Evolutionary conservation across 176 grass and related monocot genomes (phyloP), one percentile per base, ranked within the genome.

Genomic region (Triticum dicoccoides): DNA sequence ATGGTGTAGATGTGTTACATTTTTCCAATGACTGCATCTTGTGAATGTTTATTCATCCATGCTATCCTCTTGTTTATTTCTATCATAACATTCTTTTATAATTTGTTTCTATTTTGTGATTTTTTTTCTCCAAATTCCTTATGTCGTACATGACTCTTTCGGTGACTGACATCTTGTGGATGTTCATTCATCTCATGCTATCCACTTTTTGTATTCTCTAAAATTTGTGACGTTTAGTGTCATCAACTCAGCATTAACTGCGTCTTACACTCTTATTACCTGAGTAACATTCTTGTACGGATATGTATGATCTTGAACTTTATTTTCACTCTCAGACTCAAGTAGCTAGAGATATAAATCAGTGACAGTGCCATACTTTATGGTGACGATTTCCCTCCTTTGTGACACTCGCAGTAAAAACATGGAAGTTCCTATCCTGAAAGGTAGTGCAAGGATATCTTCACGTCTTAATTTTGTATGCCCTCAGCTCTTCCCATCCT

Each of bases 401-500:
- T 79, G 68, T 42, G 2, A 69, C 45, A 52, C 44, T 63, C 79
- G 27, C 88, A 98, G 96, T 78, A 96, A 92, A 84, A 98, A 98
- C 79, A 92, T 96, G 85, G 94, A 94, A 87, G 92, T 94, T 90
- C 96, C 93, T 70, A 92, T 98, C 65, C 77, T 98, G 47, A 93
- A 96, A 88, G 90, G 93, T 73, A 98, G 96, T 92, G 86, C 92
- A 86, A 92, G 86, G 84, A 92, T 98, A 89, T 94, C 90, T 69
- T 98, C 96, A 41, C 90, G 87, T 49, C 93, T 98, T 47, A 92
- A 96, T 88, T 96, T 92, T 88, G 79, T 94, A 83, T 96, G 96
- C 70, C 92, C 93, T 83, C 92, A 94, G 71, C 85, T 98, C 49
- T 98, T 98, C 85, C 96, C 96, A 62, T 85, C 86, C n/a, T 87